Base-by-base conservation (phyloP, 768 basidiomycete genomes). In the Collybiopsis confluens region DNA sequence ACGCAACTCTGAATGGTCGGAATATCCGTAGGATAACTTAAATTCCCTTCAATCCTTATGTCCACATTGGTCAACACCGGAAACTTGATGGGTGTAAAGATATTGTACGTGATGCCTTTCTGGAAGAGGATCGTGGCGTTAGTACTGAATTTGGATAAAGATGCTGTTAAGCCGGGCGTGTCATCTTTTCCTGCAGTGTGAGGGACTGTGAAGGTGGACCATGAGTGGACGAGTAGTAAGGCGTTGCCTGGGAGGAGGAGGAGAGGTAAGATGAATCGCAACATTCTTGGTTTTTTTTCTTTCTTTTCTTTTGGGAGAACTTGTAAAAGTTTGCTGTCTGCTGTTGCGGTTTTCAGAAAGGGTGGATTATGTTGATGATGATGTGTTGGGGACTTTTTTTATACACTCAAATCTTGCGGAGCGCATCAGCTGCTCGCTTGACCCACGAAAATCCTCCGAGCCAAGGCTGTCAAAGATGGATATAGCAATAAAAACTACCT, bases 1-100 rank as follows among this genome's bases (percentile, higher is more conserved):
- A 0, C 4, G 23, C 6, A 23, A 77, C 77, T 69, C 71, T 83
- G 82, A 30, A 81, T 69, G 16, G 72, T 69, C 20, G 76, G 58
- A 54, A 85, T 77, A 67, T 79, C 73, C 15, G 60, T 66, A 1
- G 80, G 81, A 58, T 82, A 81, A 3, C 76, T 79, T 56, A 84
- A 47, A 52, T 85, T 85, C 1, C 82, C 83, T 48, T 82, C 75
- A 52, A 85, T 71, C 27, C 65, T 65, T 20, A 86, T 70, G 55
- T 82, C 81, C 16, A 84, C 82, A 55, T 83, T 83, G 30, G 70
- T 77, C 48, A 85, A 62, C 0, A 59, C 62, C 0, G 81, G 79
- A 52, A 85, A 85, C 52, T 69, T 74, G 65, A 84, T 71, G 1
- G 83, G 79, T 2, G 80, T 81, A 61, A 77, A 82, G 5, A 83